Conservation (phyloP, 1,284 basidiomycete species). For the Sanguinoderma infundibulare region DNA sequence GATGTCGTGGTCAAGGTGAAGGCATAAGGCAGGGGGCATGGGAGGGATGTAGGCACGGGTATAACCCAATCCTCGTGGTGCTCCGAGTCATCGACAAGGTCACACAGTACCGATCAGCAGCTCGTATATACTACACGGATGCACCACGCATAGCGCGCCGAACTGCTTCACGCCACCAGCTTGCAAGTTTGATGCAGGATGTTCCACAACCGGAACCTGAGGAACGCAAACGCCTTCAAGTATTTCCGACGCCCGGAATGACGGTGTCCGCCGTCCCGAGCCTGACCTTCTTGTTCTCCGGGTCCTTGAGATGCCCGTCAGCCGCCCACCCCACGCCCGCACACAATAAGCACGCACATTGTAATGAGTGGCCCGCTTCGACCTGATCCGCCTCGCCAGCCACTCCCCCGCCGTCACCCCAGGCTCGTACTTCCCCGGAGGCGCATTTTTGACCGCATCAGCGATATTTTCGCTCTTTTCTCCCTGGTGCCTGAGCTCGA, state of each 20-base stretch:
- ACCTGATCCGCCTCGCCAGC: constrained; percentile 34
- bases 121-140: too few species aligned
- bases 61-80: too few species aligned
- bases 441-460: constrained; percentile 25
- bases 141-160: too few species aligned
- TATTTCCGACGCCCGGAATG: not conserved
- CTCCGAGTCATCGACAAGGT: too few species aligned
- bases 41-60: too few species aligned
- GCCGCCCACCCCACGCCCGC: not conserved
- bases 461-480: constrained; percentile 32
- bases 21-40: too few species aligned
- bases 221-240: too few species aligned
- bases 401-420: constrained; percentile 32
- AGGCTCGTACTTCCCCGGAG: constrained; percentile 18
- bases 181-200: too few species aligned
- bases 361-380: constrained; percentile 26
- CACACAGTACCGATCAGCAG: too few species aligned
- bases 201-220: too few species aligned
- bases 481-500: constrained; percentile 29
- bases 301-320: constrained; percentile 15
- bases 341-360: constrained; percentile 22
- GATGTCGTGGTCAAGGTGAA: too few species aligned
- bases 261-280: constrained; percentile 2
- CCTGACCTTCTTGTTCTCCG: constrained; percentile 25
- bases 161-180: too few species aligned